Evolutionary conservation across 805 yeast species (phyloP), one percentile per base, ranked within the genome.

Genomic region (Candida ortonii): DNA sequence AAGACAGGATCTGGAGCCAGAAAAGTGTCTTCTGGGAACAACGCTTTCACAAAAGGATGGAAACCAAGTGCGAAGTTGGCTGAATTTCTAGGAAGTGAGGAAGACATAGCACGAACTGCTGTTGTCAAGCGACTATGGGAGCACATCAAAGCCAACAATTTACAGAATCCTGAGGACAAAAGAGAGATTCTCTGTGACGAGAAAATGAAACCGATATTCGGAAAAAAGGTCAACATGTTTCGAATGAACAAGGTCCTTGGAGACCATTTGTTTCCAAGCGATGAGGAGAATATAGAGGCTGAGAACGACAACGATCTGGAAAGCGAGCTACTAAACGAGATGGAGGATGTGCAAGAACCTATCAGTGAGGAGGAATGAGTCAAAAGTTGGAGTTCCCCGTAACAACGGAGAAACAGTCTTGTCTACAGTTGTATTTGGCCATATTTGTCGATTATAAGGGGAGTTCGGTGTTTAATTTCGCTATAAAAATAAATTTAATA

Each of bases 71-170:
- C 71, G 2, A 70, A 69, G 23, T 64, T 85, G 20, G 65, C 68
- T 31, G 65, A 53, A 3, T 54, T 85, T 11, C 52, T 84, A 7
- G 74, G 71, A 1, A 62, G 49, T 13, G 36, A 53, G 1, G 53
- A 53, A 2, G 67, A 60, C 35, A 50, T 76, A 26, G 69, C 89
- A 3, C 62, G 95, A 46, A 78, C 90, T 0, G 80, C 80, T 52
- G 78, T 82, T 12, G 88, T 83, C 7, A 81, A 81, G 42, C 58
- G 58, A 28, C 54, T 84, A 5, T 84, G 94, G 94, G 71, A 66
- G 10, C 76, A 86, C 55, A 82, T 86, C 37, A 80, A 78, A 47
- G 71, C 55, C 8, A 53, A 81, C 39, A 56, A 72, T 18, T 57
- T 85, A 19, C 94, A 84, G 53, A 76, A 82, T 43, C 84, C 88